phyloP scores from a whole-genome alignment of 1,139 yeast genomes.

The Scheffersomyces illinoinensis region DNA sequence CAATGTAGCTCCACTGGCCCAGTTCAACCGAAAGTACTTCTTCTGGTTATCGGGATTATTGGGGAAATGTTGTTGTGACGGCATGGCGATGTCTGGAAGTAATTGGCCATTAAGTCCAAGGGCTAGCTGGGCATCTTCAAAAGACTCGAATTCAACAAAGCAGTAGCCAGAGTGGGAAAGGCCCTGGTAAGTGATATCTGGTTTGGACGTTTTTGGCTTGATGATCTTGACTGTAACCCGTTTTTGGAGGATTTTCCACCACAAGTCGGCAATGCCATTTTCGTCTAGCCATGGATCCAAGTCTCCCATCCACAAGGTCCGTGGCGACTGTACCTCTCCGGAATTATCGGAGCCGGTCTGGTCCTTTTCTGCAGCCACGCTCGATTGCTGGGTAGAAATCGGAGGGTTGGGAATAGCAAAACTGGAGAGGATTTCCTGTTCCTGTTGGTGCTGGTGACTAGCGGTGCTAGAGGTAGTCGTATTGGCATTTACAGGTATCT shows the following conservation, averaged over 20 bases:
- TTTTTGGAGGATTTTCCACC: constrained; percentile 52
- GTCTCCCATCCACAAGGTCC: constrained; percentile 80
- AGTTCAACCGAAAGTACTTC: constrained; percentile 64
- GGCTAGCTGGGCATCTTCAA: constrained; percentile 67
- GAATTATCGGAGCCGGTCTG: constrained; percentile 4
- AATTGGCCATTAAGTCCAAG: constrained; percentile 63
- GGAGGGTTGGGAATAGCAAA: constrained; percentile 49
- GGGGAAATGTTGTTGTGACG: constrained; percentile 43
- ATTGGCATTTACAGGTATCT: constrained; percentile 3
- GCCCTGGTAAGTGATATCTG: constrained; percentile 28
- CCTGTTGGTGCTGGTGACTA: constrained; percentile 47
- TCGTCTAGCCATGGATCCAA: constrained; percentile 76
- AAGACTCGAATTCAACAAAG: constrained; percentile 64
- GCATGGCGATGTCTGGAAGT: constrained; percentile 58
- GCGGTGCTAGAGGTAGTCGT: constrained; percentile 35
- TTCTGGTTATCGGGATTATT: constrained; percentile 55
- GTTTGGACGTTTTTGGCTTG: constrained; percentile 41
- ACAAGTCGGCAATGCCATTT: constrained; percentile 53
- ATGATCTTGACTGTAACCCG: constrained; percentile 53
- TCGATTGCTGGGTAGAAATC: constrained; percentile 36
- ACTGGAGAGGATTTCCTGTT: constrained; percentile 41
- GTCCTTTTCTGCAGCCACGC: constrained; percentile 20
- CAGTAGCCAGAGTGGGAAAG: constrained; percentile 70
- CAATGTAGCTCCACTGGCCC: constrained; percentile 71
- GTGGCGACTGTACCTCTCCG: constrained; percentile 34